Percentiles rank a stretch among this genome's conserved stretches.
phyloP scores from a whole-genome alignment of 2,329 filamentous ascomycete species.

The Zymoseptoria ardabiliae region DNA sequence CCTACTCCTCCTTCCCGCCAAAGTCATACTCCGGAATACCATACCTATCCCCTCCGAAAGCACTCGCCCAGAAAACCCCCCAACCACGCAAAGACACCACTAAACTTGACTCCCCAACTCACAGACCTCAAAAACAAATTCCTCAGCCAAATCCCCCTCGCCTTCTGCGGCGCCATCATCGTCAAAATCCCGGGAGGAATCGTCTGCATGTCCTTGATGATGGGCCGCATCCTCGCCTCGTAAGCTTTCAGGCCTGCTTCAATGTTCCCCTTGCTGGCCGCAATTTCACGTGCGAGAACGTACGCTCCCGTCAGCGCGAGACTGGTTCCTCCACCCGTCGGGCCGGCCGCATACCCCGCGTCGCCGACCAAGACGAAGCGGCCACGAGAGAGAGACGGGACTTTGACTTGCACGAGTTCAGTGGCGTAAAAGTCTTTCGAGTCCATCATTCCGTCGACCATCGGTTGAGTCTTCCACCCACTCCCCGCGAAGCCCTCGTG shows the following conservation, averaged over 20 bases:
- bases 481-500: constrained; percentile 14
- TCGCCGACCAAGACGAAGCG: constrained; percentile 37
- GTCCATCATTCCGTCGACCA: constrained; percentile 13
- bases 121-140: constrained; percentile 24
- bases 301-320: constrained; percentile 41
- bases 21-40: neutral
- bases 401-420: constrained; percentile 30
- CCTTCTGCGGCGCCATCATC: constrained; percentile 40
- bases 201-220: constrained; percentile 34
- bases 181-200: constrained; percentile 28
- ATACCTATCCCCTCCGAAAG: neutral
- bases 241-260: constrained; percentile 39
- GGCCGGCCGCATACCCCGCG: constrained; percentile 32
- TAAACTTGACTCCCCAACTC: neutral
- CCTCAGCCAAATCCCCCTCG: constrained; percentile 40
- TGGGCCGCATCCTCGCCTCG: constrained; percentile 39
- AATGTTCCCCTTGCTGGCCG: constrained; percentile 20
- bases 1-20: neutral
- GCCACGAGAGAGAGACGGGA: constrained; percentile 26
- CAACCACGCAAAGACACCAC: constrained; percentile 1
- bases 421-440: constrained; percentile 21
- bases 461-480: constrained; percentile 19
- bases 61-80: neutral
- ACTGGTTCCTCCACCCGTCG: constrained; percentile 33
- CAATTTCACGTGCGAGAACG: constrained; percentile 47